Percentiles rank a stretch among this genome's conserved stretches.
These are phyloP conservation scores for Ustilago cynodontis DNA, from an alignment of 1,284 basidiomycete genomes.

Conservation along the genomic window DNA sequence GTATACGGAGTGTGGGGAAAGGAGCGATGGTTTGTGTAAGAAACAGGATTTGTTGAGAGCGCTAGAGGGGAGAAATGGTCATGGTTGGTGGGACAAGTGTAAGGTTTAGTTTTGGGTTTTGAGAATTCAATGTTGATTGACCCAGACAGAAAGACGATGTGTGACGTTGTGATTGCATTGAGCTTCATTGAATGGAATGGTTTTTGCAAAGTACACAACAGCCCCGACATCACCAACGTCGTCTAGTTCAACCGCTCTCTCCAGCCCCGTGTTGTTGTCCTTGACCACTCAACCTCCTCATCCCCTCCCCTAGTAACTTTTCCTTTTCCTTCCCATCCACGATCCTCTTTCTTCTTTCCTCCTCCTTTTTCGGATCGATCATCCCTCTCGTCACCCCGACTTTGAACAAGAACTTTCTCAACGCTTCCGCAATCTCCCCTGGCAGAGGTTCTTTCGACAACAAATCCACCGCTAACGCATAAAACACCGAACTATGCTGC, in stretches of 20 bases:
- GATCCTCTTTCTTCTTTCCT: constrained; percentile 31
- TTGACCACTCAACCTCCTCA: constrained; percentile 26
- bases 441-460: constrained; percentile 57
- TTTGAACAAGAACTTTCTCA: constrained; percentile 54
- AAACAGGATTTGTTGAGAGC: constrained; percentile 46
- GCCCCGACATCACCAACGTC: too few species aligned
- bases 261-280: not conserved
- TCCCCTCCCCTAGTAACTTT: constrained; percentile 34
- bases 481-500: constrained; percentile 60
- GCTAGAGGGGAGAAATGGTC: constrained; percentile 42
- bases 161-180: too few species aligned
- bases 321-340: constrained; percentile 45
- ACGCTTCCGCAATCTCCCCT: constrained; percentile 43
- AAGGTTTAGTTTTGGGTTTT: not conserved
- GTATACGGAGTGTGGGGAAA: constrained; percentile 46
- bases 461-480: constrained; percentile 66
- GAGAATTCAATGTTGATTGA: not conserved
- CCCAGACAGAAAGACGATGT: not conserved
- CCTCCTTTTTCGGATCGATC: constrained; percentile 44
- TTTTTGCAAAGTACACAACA: too few species aligned
- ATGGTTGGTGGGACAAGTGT: constrained; percentile 52
- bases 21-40: constrained; percentile 59
- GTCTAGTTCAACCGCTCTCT: not conserved
- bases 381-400: constrained; percentile 55
- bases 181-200: not conserved